These are phyloP conservation scores for Bipolaris bicolor DNA, from an alignment of 2,329 filamentous ascomycete species.

Conservation along the genomic window DNA sequence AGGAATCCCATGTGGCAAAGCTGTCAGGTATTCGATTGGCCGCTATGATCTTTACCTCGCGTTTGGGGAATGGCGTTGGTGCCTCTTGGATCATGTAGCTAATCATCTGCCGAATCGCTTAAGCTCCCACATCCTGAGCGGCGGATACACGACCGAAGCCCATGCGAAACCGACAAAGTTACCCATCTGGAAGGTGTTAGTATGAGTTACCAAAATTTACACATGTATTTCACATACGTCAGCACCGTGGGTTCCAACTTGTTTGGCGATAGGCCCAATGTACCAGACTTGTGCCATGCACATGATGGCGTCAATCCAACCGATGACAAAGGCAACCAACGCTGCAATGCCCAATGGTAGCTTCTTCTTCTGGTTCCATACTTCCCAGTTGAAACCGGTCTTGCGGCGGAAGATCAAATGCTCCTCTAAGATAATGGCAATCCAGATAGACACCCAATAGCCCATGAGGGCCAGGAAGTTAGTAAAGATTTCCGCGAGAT, in stretches of 20 bases:
- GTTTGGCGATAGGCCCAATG: constrained; percentile 65
- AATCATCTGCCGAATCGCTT: constrained; percentile 56
- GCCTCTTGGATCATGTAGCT: not conserved
- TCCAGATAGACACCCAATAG: constrained; percentile 72
- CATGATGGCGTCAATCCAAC: constrained; percentile 69
- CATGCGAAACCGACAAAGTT: constrained; percentile 66
- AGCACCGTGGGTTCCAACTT: constrained; percentile 63
- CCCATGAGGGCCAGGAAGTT: constrained; percentile 75
- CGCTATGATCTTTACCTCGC: not conserved
- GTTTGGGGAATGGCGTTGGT: not conserved
- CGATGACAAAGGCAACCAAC: constrained; percentile 65
- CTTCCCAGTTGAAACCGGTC: constrained; percentile 63
- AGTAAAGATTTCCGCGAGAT: constrained; percentile 69
- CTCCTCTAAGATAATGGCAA: constrained; percentile 67
- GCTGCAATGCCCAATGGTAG: constrained; percentile 69
- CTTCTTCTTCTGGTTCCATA: constrained; percentile 65
- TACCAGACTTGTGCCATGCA: constrained; percentile 76
- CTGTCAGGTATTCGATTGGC: not conserved
- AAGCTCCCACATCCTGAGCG: constrained; percentile 59
- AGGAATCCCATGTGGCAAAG: not conserved
- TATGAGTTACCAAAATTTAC: not conserved
- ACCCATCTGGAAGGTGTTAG: constrained; percentile 54
- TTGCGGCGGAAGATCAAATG: constrained; percentile 65
- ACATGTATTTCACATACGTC: constrained; percentile 54
- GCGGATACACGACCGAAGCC: constrained; percentile 63